These are phyloP conservation scores for Adansonia grandidieri DNA, from an alignment of 441 rosid genomes.

Conservation along the genomic window DNA sequence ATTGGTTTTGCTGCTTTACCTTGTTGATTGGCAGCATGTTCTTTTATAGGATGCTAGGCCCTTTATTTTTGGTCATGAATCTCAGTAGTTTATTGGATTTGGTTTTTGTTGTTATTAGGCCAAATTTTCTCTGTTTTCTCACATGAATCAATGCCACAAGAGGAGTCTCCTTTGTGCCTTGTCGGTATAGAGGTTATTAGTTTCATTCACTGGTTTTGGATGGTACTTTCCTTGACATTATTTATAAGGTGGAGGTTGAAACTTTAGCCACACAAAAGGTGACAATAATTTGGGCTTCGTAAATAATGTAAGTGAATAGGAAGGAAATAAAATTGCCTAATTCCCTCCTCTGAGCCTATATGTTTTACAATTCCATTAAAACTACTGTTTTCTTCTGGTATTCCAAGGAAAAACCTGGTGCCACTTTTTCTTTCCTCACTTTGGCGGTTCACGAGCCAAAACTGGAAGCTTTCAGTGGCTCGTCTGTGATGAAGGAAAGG, in stretches of 20 bases:
- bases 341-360: neutral
- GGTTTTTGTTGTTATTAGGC: neutral
- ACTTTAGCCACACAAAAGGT: neutral
- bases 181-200: neutral
- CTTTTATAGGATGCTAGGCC: neutral
- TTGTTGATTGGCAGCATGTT: neutral
- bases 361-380: neutral
- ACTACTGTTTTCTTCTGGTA: neutral
- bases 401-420: neutral
- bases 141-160: neutral
- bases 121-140: slow-evolving; percentile 8
- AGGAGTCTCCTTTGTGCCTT: neutral
- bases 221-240: neutral
- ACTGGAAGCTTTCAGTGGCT: neutral
- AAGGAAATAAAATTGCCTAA: neutral
- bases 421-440: neutral
- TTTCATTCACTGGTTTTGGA: neutral
- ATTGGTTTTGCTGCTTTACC: neutral
- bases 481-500: no score
- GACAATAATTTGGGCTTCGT: neutral
- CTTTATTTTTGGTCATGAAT: neutral
- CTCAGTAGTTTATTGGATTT: neutral
- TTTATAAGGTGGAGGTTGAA: neutral
- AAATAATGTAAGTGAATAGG: neutral
- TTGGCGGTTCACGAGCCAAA: slow-evolving; percentile 8